phyloP scores from a whole-genome alignment of 2,329 filamentous ascomycete species.

The Chrysoporthe cubensis region DNA sequence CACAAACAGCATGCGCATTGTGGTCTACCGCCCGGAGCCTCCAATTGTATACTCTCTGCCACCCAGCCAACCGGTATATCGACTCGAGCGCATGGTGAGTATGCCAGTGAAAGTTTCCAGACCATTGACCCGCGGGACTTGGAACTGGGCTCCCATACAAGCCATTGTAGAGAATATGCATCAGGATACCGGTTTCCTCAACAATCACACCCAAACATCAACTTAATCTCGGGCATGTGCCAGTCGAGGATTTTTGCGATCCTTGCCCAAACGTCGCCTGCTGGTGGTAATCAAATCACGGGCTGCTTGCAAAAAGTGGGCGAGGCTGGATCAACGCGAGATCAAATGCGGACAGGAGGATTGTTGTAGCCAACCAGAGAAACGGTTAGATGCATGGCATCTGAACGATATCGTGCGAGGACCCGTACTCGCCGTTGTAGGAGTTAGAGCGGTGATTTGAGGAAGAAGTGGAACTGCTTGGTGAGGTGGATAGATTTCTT shows the following conservation, averaged over 20 bases:
- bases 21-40: background rate
- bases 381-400: slow-evolving; percentile 8
- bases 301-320: background rate
- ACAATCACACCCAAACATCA: background rate
- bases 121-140: background rate
- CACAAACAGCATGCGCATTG: background rate
- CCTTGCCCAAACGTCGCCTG: background rate
- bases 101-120: background rate
- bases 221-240: background rate
- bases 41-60: no score
- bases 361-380: background rate
- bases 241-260: background rate
- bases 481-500: slow-evolving; percentile 7
- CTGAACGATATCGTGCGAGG: slow-evolving; percentile 32
- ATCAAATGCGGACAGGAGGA: background rate
- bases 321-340: background rate
- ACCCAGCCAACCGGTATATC: background rate
- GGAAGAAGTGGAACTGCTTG: slow-evolving; percentile 30
- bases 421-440: slow-evolving; percentile 36
- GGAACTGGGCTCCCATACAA: no score
- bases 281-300: background rate
- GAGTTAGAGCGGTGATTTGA: slow-evolving; percentile 31
- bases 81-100: background rate
- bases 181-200: background rate
- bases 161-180: background rate